Evolutionary conservation across 2,329 filamentous ascomycete species (phyloP).

Genomic region (Lachnellula hyalina): DNA sequence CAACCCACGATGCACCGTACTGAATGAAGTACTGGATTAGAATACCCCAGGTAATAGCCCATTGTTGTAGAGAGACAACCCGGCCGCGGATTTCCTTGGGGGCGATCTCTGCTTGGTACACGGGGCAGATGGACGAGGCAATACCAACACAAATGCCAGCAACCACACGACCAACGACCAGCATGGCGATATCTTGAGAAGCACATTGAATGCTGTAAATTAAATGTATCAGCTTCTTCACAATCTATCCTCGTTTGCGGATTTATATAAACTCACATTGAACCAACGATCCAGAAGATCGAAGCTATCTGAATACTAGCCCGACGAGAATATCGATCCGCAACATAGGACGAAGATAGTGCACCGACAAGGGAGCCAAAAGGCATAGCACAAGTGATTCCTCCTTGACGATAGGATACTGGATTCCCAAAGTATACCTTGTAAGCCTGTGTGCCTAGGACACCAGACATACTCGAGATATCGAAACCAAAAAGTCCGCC

Average conservation of each 20-base stretch:
- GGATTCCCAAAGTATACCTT: slow-evolving; percentile 66
- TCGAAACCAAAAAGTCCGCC: slow-evolving; percentile 74
- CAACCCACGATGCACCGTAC: slow-evolving; percentile 54
- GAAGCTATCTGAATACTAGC: slow-evolving; percentile 43
- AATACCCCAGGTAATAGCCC: slow-evolving; percentile 67
- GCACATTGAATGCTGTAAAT: slow-evolving; percentile 50
- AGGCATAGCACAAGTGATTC: slow-evolving; percentile 69
- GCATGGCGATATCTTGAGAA: slow-evolving; percentile 62
- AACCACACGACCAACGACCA: slow-evolving; percentile 65
- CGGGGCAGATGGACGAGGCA: slow-evolving; percentile 60
- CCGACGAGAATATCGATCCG: slow-evolving; percentile 46
- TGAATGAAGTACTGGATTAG: slow-evolving; percentile 63
- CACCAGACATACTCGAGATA: slow-evolving; percentile 68
- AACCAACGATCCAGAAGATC: slow-evolving; percentile 43
- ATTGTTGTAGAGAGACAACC: slow-evolving; percentile 61
- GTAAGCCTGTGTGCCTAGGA: slow-evolving; percentile 63
- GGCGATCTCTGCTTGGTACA: slow-evolving; percentile 63
- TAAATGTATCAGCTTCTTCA: neutral
- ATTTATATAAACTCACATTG: slow-evolving; percentile 27
- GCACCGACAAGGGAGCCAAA: slow-evolving; percentile 64
- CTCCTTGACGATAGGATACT: slow-evolving; percentile 54
- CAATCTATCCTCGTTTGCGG: neutral
- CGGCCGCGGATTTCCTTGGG: slow-evolving; percentile 53
- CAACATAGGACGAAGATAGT: slow-evolving; percentile 49
- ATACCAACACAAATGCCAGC: slow-evolving; percentile 72